Base-by-base conservation (phyloP, 768 basidiomycete species). In the Amanita brunnescens region DNA sequence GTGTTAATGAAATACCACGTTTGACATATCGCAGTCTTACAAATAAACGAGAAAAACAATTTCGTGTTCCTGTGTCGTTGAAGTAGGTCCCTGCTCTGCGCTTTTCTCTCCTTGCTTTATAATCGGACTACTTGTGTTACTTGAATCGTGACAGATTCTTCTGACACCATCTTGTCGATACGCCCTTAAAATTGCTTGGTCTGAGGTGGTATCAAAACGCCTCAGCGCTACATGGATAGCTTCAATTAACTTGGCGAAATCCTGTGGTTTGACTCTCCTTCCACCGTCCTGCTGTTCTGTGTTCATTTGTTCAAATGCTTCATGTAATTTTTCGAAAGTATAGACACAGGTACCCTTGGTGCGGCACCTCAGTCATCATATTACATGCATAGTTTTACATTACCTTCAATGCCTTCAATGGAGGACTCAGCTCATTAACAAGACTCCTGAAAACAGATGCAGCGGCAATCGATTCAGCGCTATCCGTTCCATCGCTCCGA, bases 41-140 rank as follows among this genome's bases (percentile, higher is more conserved):
- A 93, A 95, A 62, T 94, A 95, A 0, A 93, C 85, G 21, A 94
- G 65, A 63, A 95, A 95, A 1, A 96, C 75, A 51, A 83, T 81
- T 58, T 96, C 93, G 57, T 85, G 81, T n/a, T 86, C 81, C 29
- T 74, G 75, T 6, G 60, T 57, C 14, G 78, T 59, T 2, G 74
- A 41, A 12, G 55, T 52, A 34, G 71, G 70, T 1, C 77, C 74
- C 20, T n/a, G 30, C 12, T 23, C 20, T 33, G n/a, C 13, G 7
- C 45, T 10, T 35, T 14, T 30, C 23, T 34, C 32, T 33, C 33
- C 10, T n/a, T 13, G 18, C 10, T 47, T 16, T 6, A 18, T 10
- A 23, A 2, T 24, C 12, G 24, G 23, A 9, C 18, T 2, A 35
- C 23, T 8, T 5, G 10, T 10, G n/a, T 10, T 8, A 35, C 23